Evolutionary conservation across 495 filamentous ascomycete species (phyloP), one percentile per base, ranked within the genome.

Genomic region (Aspergillus biplanus): DNA sequence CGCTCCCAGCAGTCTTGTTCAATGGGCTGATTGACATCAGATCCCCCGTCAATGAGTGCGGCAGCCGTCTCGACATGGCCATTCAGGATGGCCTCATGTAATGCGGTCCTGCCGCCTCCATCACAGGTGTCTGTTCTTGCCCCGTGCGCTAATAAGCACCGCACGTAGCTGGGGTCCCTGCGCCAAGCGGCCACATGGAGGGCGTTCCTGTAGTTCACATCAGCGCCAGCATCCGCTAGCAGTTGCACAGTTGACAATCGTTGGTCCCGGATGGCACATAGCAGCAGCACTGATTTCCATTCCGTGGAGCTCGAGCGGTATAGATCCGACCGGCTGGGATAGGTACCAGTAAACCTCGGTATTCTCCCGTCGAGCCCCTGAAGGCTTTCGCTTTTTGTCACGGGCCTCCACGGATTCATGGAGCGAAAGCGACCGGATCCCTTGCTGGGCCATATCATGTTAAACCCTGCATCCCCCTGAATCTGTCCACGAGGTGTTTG

Each of bases 201-300:
- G 31, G 55, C 48, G 34, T 50, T 37, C 34, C n/a, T 16, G 21
- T 56, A 49, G 33, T 67, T 59, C 15, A 67, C 52, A 47, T 63
- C 52, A 33, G 65, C 65, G 11, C 68, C 65, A 39, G 49, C 7
- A 52, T 65, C 33, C n/a, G 63, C 33, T 3, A 70, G 50, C 11
- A 69, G 42, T 32, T 64, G 31, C 6, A 61, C 50, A 4, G 61
- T 52, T 7, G 60, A 31, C 13, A 66, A 33, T 13, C 64, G 60
- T 9, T 50, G 47, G n/a, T 62, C 58, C 5, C 50, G 46, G 15
- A 65, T 62, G 21, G 49, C 62, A n/a, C 15, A 69, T 12, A 13
- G 31, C 6, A 64, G 47, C 31, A 47, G 53, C 34, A 32, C 33
- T n/a, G 47, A 44, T 33, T 64, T 64, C 62, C 62, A 64, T 33